These are phyloP conservation scores for Cercospora brassicicola DNA, from an alignment of 2,329 filamentous ascomycete genomes.

Conservation along the genomic window DNA sequence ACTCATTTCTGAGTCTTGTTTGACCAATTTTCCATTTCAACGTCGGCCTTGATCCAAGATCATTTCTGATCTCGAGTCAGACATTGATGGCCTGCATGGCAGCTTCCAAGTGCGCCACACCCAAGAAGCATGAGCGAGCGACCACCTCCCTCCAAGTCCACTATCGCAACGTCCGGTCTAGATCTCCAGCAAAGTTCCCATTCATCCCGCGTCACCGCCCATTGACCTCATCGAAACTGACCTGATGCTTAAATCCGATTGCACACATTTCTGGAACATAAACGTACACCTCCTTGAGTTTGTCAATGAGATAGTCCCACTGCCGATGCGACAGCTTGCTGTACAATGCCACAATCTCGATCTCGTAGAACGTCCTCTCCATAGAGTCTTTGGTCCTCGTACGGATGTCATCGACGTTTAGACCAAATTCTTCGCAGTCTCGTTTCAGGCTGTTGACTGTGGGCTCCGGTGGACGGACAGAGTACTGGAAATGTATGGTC, in stretches of 20 bases:
- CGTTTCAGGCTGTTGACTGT: neutral
- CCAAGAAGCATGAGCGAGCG: neutral
- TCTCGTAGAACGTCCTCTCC: slow-evolving; percentile 4
- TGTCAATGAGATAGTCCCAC: slow-evolving; percentile 1
- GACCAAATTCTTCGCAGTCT: neutral
- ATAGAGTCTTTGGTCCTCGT: neutral
- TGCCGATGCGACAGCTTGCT: neutral
- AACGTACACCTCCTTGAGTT: slow-evolving; percentile 1
- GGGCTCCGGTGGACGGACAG: neutral
- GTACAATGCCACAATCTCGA: neutral
- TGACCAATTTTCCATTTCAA: neutral
- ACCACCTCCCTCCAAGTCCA: neutral
- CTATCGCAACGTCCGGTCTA: too few species aligned
- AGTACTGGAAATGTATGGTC: slow-evolving; percentile 4
- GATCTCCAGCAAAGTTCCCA: too few species aligned
- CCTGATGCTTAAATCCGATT: slow-evolving; percentile 5
- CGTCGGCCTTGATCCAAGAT: neutral
- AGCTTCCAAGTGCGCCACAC: neutral
- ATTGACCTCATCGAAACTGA: neutral
- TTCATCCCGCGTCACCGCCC: neutral
- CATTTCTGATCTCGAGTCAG: neutral
- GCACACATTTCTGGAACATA: neutral
- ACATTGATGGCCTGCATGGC: neutral
- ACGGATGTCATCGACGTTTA: neutral
- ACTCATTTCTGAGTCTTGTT: neutral